These are phyloP conservation scores for Pichia cabralensis DNA, from an alignment of 805 yeast genomes.

Conservation along the genomic window DNA sequence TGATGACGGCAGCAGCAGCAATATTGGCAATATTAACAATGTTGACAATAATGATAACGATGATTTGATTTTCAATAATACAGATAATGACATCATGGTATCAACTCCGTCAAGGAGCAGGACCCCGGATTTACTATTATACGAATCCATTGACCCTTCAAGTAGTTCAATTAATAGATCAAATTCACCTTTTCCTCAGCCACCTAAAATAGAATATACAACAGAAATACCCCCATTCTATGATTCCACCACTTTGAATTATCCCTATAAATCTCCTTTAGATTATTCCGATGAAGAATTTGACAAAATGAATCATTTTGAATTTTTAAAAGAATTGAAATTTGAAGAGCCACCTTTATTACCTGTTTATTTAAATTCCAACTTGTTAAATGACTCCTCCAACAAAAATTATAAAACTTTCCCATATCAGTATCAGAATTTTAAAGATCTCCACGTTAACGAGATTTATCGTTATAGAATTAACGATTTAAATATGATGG, in stretches of 20 bases:
- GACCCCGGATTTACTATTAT: too few relatives aligned
- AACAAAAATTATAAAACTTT: conserved; percentile 22
- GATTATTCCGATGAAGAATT: conserved; percentile 28
- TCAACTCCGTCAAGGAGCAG: too few relatives aligned
- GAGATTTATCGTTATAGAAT: conserved; percentile 25
- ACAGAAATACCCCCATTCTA: conserved; percentile 27
- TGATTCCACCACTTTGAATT: conserved; percentile 20
- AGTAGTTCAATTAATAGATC: conserved; percentile 4
- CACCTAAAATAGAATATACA: conserved; percentile 9
- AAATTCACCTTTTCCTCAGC: conserved; percentile 5
- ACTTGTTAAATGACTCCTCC: conserved; percentile 26
- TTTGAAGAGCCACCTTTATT: conserved; percentile 28
- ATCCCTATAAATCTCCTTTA: conserved; percentile 25
- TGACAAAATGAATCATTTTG: conserved; percentile 25
- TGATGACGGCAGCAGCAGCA: not conserved
- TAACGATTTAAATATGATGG: conserved; percentile 28
- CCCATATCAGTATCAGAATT: conserved; percentile 28
- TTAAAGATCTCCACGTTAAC: conserved; percentile 25
- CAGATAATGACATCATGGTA: conserved; percentile 5
- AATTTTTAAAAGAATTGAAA: conserved; percentile 22
- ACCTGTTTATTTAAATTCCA: conserved; percentile 31
- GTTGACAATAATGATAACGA: conserved; percentile 3
- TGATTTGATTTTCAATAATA: not conserved
- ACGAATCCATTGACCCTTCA: not conserved
- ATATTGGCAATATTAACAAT: not conserved